These are phyloP conservation scores for Amaranthus hypochondriacus DNA, from an alignment of 148 eudicot genomes.

Conservation along the genomic window DNA sequence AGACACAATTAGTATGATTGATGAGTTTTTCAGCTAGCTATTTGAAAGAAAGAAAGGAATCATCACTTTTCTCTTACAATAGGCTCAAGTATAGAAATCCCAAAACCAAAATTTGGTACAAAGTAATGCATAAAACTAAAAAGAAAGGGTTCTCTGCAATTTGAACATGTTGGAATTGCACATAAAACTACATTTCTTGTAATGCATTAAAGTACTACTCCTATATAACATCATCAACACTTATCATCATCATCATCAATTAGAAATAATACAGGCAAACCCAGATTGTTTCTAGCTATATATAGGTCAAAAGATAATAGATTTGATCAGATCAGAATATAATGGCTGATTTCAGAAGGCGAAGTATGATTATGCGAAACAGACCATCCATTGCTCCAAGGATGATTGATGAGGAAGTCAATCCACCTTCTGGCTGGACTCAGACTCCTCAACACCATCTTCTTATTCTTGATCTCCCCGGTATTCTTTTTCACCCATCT, in stretches of 20 bases:
- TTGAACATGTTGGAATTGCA: neutral
- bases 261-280: neutral
- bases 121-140: constrained; percentile 26
- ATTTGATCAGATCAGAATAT: neutral
- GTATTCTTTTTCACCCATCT: constrained; percentile 20
- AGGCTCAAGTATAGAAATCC: neutral
- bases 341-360: constrained; percentile 26
- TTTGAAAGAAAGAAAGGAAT: constrained; percentile 27
- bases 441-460: constrained; percentile 31
- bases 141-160: constrained; percentile 20
- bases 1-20: too few relatives aligned
- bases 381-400: constrained; percentile 15
- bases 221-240: constrained; percentile 14
- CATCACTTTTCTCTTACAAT: constrained; percentile 12
- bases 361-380: constrained; percentile 12
- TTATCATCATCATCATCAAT: neutral
- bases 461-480: constrained; percentile 52
- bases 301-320: neutral
- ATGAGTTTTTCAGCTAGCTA: too few relatives aligned
- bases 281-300: neutral
- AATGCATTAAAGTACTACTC: neutral
- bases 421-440: constrained; percentile 45
- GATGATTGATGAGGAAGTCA: constrained; percentile 31
- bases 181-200: neutral
- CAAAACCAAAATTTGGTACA: constrained; percentile 23